These are phyloP conservation scores for Podospora bellae-mahoneyi DNA, from an alignment of 495 filamentous ascomycete species.

Conservation along the genomic window DNA sequence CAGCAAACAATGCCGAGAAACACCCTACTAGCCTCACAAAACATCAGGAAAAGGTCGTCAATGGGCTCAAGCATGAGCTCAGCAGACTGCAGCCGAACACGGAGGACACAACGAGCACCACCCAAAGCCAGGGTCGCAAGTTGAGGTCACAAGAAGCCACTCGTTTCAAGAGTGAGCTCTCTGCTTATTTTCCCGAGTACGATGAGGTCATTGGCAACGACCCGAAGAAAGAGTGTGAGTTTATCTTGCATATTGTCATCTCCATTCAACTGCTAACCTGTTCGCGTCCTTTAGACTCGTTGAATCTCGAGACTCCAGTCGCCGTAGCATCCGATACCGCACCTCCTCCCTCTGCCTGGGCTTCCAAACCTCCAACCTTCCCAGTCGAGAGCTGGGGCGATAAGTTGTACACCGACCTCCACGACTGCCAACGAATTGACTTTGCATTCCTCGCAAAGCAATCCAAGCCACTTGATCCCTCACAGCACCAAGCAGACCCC, in stretches of 20 bases:
- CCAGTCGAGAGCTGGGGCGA: conserved; percentile 48
- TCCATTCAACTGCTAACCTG: conserved; percentile 34
- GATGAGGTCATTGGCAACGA: conserved; percentile 85
- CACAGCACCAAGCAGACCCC: conserved; percentile 53
- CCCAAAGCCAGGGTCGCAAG: conserved; percentile 41
- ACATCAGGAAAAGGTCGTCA: conserved; percentile 47
- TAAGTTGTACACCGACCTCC: conserved; percentile 45
- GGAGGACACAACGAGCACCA: conserved; percentile 35
- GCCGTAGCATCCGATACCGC: conserved; percentile 37
- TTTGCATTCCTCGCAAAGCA: conserved; percentile 45
- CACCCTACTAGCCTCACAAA: conserved; percentile 32
- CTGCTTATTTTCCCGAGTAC: conserved; percentile 84
- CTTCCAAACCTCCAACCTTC: conserved; percentile 23
- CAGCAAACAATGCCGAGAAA: conserved; percentile 31
- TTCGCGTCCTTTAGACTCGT: conserved; percentile 44
- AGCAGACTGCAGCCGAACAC: conserved; percentile 43
- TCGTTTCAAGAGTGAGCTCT: conserved; percentile 81
- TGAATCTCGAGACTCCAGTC: conserved; percentile 60
- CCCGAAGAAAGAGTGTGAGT: conserved; percentile 69
- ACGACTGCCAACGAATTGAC: conserved; percentile 54
- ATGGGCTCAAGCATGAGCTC: conserved; percentile 54
- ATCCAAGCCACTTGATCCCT: conserved; percentile 24
- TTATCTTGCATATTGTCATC: conserved; percentile 24
- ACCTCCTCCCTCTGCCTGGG: conserved; percentile 22
- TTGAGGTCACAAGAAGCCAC: conserved; percentile 53